Percentiles rank a stretch among this genome's conserved stretches.
Evolutionary conservation across 2,329 filamentous ascomycete genomes (phyloP).

Genomic region (Pseudogymnoascus sp.): DNA sequence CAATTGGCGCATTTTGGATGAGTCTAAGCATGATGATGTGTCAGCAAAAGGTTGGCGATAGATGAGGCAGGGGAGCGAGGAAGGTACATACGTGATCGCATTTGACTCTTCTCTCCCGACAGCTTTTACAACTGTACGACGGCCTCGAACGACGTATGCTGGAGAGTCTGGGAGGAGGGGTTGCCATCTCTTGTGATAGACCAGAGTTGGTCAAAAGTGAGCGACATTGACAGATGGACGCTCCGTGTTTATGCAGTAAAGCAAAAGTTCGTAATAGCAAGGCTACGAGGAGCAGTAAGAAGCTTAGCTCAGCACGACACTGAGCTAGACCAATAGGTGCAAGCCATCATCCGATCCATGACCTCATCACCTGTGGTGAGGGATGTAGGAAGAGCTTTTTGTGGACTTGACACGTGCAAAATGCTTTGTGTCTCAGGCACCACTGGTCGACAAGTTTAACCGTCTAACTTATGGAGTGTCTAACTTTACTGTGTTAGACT

Average conservation of each 20-base stretch:
- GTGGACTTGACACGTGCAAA: neutral
- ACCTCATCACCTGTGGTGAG: neutral
- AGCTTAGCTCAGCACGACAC: too few relatives aligned
- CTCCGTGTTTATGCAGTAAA: neutral
- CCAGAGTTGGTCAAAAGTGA: neutral
- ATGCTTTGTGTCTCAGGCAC: neutral
- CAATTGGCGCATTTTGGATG: neutral
- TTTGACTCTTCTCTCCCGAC: neutral
- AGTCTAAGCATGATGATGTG: neutral
- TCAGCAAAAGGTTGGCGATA: neutral
- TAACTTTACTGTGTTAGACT: neutral
- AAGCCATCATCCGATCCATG: neutral
- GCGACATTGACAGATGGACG: neutral
- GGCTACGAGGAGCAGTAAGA: too few relatives aligned
- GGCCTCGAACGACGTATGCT: neutral
- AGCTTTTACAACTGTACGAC: neutral
- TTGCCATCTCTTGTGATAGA: neutral
- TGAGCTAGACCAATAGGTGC: neutral
- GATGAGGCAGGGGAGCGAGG: neutral
- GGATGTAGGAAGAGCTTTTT: neutral
- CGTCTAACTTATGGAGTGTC: neutral
- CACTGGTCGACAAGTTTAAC: neutral
- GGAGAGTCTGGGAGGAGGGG: neutral
- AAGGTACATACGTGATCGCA: neutral
- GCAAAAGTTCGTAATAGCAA: neutral